Evolutionary conservation across 345 rosid genomes (phyloP), one percentile per base, ranked within the genome.

Genomic region (Acer negundo): DNA sequence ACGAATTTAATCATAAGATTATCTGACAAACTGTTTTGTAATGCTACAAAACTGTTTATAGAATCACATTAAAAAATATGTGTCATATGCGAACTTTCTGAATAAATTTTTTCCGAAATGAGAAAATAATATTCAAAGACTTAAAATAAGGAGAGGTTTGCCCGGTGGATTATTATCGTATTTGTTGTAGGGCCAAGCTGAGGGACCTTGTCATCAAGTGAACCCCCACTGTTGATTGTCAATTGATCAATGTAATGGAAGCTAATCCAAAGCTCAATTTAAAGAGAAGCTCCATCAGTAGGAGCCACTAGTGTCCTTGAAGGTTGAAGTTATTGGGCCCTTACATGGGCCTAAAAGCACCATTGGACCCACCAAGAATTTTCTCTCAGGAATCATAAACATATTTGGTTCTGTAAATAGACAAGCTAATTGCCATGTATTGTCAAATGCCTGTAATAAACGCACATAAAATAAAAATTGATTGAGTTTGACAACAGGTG

Each of bases 161-260:
- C 38, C 6, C 6, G 38, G 6, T 31, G 38, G 38, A 3, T 0
- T 4, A 31, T 31, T 31, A 31, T 31, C 6, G 38, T 4, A 31
- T 1, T 20, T 0, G 8, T 51, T 63, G 76, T 22, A 59, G 42
- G 38, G 16, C 87, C 82, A 85, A 59, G 84, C 80, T 7, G 79
- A 56, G n/a, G 67, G 4, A 0, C 88, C 86, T 67, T 76, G 72
- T 28, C 88, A 56, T 85, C 84, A 31, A 81, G 44, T 23, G 76
- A 20, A 0, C 88, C 86, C 10, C 77, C 75, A 15, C 86, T 82
- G 17, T 20, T 20, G 59, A 85, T 42, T 0, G 0, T n/a, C 67
- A 84, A 47, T 12, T 42, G 5, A 28, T 82, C 75, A 67, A 79
- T 19, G 19, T 70, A 51, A n/a, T 15, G 44, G 40, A 85, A 80